Conservation (phyloP, 2,329 filamentous ascomycete species). For the Fusarium paranaense region DNA sequence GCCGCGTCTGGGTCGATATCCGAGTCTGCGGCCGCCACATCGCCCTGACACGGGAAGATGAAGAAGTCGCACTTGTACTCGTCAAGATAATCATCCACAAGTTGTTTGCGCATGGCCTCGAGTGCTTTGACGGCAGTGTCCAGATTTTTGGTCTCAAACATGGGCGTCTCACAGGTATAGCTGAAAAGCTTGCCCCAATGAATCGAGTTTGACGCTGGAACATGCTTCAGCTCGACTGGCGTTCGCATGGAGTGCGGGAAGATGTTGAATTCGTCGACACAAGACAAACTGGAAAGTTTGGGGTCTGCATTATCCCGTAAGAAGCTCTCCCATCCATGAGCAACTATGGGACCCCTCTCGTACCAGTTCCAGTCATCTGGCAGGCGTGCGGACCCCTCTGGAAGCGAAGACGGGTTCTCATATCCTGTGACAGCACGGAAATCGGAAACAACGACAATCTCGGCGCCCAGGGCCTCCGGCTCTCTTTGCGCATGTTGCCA, state of each 20-base stretch:
- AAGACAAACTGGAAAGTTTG: constrained; percentile 43
- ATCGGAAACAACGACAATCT: constrained; percentile 41
- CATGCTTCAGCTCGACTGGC: constrained; percentile 8
- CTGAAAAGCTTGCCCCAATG: constrained; percentile 6
- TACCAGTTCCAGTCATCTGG: constrained; percentile 59
- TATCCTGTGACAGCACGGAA: constrained; percentile 60
- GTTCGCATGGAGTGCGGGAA: constrained; percentile 45
- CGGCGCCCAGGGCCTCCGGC: constrained; percentile 1
- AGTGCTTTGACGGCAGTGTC: constrained; percentile 56
- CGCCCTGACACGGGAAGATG: constrained; percentile 62
- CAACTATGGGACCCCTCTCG: constrained; percentile 25
- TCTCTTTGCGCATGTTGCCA: not conserved
- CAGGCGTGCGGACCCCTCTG: constrained; percentile 35
- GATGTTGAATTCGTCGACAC: constrained; percentile 52
- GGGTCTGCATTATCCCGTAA: not conserved
- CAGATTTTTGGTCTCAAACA: constrained; percentile 57
- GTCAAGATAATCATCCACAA: constrained; percentile 63
- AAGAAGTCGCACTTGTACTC: constrained; percentile 55
- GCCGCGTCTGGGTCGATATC: constrained; percentile 49
- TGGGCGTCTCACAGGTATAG: constrained; percentile 30
- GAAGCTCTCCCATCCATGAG: constrained; percentile 35
- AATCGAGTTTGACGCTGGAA: constrained; percentile 6
- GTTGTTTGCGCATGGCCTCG: constrained; percentile 57
- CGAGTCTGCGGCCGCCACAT: constrained; percentile 61
- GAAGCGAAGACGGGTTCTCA: constrained; percentile 56